Evolutionary conservation across 441 rosid species (phyloP), one percentile per base, ranked within the genome.

Genomic region (Breynia disticha): DNA sequence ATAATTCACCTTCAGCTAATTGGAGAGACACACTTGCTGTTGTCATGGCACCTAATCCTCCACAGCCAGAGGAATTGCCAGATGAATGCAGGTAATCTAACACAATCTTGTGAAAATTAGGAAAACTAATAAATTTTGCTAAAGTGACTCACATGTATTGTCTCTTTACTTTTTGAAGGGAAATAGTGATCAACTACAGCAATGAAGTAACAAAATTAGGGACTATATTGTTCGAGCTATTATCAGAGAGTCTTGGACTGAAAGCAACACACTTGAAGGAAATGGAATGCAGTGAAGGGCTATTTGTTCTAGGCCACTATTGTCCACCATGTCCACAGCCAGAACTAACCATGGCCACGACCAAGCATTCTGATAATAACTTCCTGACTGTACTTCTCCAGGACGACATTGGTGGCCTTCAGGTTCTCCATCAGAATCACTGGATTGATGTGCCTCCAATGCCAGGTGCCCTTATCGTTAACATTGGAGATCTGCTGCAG

Each of bases 1-100:
- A 56, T 11, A 53, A 41, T 14, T 53, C 67, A 48, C 16, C 57
- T 10, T 12, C 52, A 15, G 72, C 71, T 42, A 61, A 71, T 16
- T 73, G 77, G 83, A 76, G 76, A 44, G 81, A 79, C 19, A 53
- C 70, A 0, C 54, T 74, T 3, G 37, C 41, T 19, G 59, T 70
- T 56, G 56, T 19, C 8, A 68, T 72, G 76, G 67, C 71, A 43
- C 76, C 82, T 44, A 3, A 52, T 13, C 60, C 66, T 24, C 79
- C 78, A 0, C 42, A 21, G 15, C 66, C 55, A 16, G 56, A 71
- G 28, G 80, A 72, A 11, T 17, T 77, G 19, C 79, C 76, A 17
- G 16, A 7, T 28, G 56, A 50, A 0, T 66, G 69, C 56, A 50
- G 76, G 66, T 63, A 48, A 18, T 0, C 13, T 0, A 41, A 11